Percentiles rank a stretch among this genome's conserved stretches.
phyloP scores from a whole-genome alignment of 1,284 basidiomycete species.

The Mycosarcoma maydis region DNA sequence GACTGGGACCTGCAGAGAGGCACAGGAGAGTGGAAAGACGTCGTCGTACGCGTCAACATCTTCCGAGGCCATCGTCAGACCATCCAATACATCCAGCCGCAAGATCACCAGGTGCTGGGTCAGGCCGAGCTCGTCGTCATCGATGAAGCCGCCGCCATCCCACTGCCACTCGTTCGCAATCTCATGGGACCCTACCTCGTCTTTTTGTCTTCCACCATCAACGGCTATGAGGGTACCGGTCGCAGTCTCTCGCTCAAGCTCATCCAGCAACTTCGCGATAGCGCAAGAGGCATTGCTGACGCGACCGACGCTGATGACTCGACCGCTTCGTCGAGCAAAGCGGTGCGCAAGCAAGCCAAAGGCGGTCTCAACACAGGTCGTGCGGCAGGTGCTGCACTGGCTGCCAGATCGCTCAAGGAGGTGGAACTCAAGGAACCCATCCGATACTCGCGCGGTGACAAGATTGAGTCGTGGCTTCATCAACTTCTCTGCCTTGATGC shows the following conservation, averaged over 20 bases:
- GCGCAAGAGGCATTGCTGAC: constrained; percentile 70
- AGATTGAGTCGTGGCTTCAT: constrained; percentile 95
- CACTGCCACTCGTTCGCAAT: constrained; percentile 90
- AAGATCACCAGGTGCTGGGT: constrained; percentile 95
- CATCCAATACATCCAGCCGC: constrained; percentile 85
- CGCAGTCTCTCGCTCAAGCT: constrained; percentile 97
- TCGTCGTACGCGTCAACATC: constrained; percentile 93
- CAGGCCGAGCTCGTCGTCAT: constrained; percentile 98
- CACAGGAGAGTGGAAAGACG: constrained; percentile 95
- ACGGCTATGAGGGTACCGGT: constrained; percentile 98
- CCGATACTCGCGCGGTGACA: constrained; percentile 86
- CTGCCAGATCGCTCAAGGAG: constrained; percentile 81
- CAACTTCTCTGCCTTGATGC: constrained; percentile 90
- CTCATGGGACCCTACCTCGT: constrained; percentile 97
- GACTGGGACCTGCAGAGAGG: constrained; percentile 97
- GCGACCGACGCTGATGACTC: constrained; percentile 67
- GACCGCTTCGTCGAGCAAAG: constrained; percentile 69
- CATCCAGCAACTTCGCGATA: constrained; percentile 90
- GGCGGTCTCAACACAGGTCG: constrained; percentile 44
- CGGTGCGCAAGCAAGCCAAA: constrained; percentile 69
- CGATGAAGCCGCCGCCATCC: constrained; percentile 98
- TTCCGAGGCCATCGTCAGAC: constrained; percentile 73
- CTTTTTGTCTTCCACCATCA: constrained; percentile 98
- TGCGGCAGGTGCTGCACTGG: constrained; percentile 68
- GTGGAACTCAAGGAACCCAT: constrained; percentile 95